A percentile compares a stretch with the other conserved stretches of the same genome.
phyloP scores from a whole-genome alignment of 169 alveolate genomes.

The Plasmodium malariae region DNA sequence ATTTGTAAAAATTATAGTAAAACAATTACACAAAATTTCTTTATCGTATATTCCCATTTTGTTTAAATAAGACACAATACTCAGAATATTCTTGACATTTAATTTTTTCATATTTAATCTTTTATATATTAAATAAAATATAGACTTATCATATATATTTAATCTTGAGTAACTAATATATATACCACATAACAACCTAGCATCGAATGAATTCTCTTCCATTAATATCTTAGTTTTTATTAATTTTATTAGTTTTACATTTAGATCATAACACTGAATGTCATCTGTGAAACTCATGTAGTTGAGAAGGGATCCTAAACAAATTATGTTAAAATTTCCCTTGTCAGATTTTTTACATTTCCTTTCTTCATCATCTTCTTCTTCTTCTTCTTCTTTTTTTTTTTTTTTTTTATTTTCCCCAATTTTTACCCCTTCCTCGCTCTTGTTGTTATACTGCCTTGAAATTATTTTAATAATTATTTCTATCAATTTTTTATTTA shows the following conservation, averaged over 20 bases:
- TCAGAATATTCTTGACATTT: conserved; percentile 4
- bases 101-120: background rate
- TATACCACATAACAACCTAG: conserved; percentile 39
- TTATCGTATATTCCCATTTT: conserved; percentile 36
- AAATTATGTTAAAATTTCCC: conserved; percentile 26
- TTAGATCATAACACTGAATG: conserved; percentile 43
- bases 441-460: background rate
- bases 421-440: background rate
- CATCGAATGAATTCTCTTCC: background rate
- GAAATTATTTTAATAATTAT: conserved; percentile 12
- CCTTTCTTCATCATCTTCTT: background rate
- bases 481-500: conserved; percentile 32
- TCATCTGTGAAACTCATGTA: conserved; percentile 56
- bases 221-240: conserved; percentile 25
- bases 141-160: conserved; percentile 29
- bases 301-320: conserved; percentile 18
- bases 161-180: conserved; percentile 44
- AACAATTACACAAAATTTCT: conserved; percentile 15
- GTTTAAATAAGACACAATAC: conserved; percentile 43
- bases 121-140: conserved; percentile 32
- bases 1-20: conserved; percentile 13
- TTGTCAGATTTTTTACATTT: background rate
- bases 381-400: background rate
- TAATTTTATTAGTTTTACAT: conserved; percentile 15
- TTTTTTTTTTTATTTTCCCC: background rate